Conservation (phyloP, 768 basidiomycete genomes). For the Tricholoma matsutake region DNA sequence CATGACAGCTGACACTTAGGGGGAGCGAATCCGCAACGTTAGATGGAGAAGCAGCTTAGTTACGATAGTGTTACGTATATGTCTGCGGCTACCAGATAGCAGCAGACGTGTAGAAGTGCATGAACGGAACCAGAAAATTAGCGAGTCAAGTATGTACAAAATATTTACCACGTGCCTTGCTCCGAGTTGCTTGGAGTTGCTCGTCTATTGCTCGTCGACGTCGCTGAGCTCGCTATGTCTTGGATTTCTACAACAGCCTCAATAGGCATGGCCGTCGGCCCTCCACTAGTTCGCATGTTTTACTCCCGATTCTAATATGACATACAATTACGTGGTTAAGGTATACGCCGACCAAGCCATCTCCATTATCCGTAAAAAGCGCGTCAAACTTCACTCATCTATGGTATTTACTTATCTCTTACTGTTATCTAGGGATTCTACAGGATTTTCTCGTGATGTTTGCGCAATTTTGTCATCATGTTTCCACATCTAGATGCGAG, state of each 20-base stretch:
- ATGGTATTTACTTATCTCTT: constrained; percentile 4
- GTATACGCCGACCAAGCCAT: constrained; percentile 81
- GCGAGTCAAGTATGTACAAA: background rate
- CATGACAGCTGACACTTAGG: background rate
- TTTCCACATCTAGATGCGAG: background rate
- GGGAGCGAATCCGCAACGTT: background rate
- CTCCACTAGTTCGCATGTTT: constrained; percentile 50
- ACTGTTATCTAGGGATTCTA: constrained; percentile 57
- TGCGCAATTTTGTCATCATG: constrained; percentile 72
- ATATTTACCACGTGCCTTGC: background rate
- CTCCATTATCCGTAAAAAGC: constrained; percentile 81
- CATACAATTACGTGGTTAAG: constrained; percentile 20
- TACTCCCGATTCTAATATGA: background rate
- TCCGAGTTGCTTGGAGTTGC: too few species aligned
- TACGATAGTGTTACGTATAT: too few species aligned
- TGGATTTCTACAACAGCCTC: constrained; percentile 74
- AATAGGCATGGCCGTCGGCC: constrained; percentile 80
- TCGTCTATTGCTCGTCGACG: background rate
- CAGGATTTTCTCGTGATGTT: constrained; percentile 83
- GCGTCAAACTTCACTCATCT: constrained; percentile 17
- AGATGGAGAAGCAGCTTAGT: background rate
- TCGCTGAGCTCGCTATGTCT: constrained; percentile 23
- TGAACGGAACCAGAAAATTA: background rate
- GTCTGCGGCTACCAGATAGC: too few species aligned
- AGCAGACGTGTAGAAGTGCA: background rate